Conservation (phyloP, 2,329 filamentous ascomycete species). For the Ceratocystis eucalypticola region DNA sequence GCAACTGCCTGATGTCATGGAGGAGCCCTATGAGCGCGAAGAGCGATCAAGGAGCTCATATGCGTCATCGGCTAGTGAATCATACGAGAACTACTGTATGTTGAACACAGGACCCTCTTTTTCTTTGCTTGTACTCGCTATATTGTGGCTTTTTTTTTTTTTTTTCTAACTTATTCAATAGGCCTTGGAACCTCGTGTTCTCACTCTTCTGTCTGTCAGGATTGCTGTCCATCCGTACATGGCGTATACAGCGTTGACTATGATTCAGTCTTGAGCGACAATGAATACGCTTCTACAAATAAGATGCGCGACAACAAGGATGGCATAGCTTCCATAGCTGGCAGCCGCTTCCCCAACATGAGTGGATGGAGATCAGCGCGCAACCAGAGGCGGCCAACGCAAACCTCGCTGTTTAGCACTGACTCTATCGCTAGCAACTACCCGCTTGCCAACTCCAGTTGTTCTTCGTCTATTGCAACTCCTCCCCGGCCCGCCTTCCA, state of each 20-base stretch:
- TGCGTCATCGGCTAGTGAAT: constrained; percentile 33
- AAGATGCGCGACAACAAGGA: constrained; percentile 29
- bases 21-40: constrained; percentile 63
- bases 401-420: constrained; percentile 51
- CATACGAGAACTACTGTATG: constrained; percentile 60
- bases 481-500: constrained; percentile 37
- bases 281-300: constrained; percentile 30
- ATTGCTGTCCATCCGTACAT: constrained; percentile 22
- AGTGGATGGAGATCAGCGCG: constrained; percentile 34
- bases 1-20: constrained; percentile 66
- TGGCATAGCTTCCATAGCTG: constrained; percentile 49
- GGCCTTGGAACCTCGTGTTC: background rate
- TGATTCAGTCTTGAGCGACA: constrained; percentile 52
- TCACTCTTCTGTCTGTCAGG: background rate
- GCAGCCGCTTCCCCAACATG: constrained; percentile 44
- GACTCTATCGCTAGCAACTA: constrained; percentile 72
- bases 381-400: constrained; percentile 28
- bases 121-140: constrained; percentile 9
- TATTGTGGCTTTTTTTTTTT: constrained; percentile 18
- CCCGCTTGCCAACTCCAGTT: constrained; percentile 46
- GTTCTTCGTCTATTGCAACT: constrained; percentile 63
- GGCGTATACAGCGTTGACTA: constrained; percentile 43
- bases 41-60: constrained; percentile 33
- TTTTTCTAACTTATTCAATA: constrained; percentile 10
- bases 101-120: constrained; percentile 30